Evolutionary conservation across 495 filamentous ascomycete genomes (phyloP), one percentile per base, ranked within the genome.

Genomic region (Lophiotrema nucula): DNA sequence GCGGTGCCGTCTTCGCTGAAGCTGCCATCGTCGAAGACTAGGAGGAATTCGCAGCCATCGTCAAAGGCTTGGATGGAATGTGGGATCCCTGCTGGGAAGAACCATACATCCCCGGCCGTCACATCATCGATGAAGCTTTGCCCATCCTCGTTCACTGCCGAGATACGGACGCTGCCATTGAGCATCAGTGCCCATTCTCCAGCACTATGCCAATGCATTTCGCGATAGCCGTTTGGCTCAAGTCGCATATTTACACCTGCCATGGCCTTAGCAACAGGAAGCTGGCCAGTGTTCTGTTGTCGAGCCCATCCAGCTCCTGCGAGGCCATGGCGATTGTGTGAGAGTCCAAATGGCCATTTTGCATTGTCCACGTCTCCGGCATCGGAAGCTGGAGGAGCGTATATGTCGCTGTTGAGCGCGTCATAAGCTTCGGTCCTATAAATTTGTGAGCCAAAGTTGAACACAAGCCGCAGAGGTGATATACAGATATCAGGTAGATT

Each of bases 161-260:
- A 72, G 12, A 65, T 55, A n/a, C 81, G 77, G 35, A 83, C 80
- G 50, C 71, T 64, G 44, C 82, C 83, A 31, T 80, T 76, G 2
- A 86, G 77, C 3, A 87, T 81, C 52, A 81, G 84, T 2, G 80
- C 83, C 83, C 83, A 87, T 58, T 88, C 85, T 25, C 81, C 83
- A 58, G 85, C 82, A 42, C 81, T 85, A 70, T 88, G 85, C 85
- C 85, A 88, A 64, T 88, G 85, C 16, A 88, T 67, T 63, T 88
- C 85, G 13, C 85, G 83, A 64, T 85, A 86, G 16, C 81, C 85
- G 39, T 83, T 83, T 1, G 83, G 79, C 43, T 78, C 79, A 1
- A 90, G 79, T 19, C 85, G 77, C 88, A 91, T 91, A 62, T 90
- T 81, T 0, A 91, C 87, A 50, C 87, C 87, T 0, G 87, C 86